Conservation (phyloP, 2,329 filamentous ascomycete species). For the Onygenales sp. region DNA sequence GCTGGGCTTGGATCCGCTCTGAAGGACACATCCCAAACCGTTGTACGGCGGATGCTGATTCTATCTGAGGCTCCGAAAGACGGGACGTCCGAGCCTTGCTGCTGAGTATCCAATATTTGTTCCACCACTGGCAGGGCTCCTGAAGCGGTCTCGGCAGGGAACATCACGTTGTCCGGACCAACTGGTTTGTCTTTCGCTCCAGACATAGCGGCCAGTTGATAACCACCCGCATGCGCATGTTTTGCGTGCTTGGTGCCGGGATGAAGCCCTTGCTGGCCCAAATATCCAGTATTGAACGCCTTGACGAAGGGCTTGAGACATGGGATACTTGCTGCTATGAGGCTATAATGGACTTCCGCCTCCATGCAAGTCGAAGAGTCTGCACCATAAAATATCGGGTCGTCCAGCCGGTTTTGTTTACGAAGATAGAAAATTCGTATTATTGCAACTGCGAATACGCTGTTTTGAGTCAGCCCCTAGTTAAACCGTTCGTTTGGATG, state of each 20-base stretch:
- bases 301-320: conserved; percentile 13
- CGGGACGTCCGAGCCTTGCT: not conserved
- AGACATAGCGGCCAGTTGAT: not conserved
- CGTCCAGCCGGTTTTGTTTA: conserved; percentile 3
- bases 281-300: conserved; percentile 11
- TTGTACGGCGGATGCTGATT: conserved; percentile 7
- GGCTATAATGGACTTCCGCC: conserved; percentile 8
- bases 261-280: conserved; percentile 2
- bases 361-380: conserved; percentile 10
- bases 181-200: not conserved
- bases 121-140: not conserved
- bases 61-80: not conserved
- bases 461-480: not conserved
- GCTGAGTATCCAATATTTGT: not conserved
- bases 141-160: not conserved
- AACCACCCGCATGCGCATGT: not conserved
- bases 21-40: conserved; percentile 10
- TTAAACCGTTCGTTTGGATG: not conserved
- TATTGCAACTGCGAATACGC: conserved; percentile 8
- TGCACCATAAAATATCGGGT: conserved; percentile 10
- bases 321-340: conserved; percentile 13
- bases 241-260: not conserved
- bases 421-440: conserved; percentile 9
- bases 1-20: not conserved
- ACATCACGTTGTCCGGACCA: not conserved